These are phyloP conservation scores for Escovopsis weberi DNA, from an alignment of 2,329 filamentous ascomycete species.

Conservation along the genomic window DNA sequence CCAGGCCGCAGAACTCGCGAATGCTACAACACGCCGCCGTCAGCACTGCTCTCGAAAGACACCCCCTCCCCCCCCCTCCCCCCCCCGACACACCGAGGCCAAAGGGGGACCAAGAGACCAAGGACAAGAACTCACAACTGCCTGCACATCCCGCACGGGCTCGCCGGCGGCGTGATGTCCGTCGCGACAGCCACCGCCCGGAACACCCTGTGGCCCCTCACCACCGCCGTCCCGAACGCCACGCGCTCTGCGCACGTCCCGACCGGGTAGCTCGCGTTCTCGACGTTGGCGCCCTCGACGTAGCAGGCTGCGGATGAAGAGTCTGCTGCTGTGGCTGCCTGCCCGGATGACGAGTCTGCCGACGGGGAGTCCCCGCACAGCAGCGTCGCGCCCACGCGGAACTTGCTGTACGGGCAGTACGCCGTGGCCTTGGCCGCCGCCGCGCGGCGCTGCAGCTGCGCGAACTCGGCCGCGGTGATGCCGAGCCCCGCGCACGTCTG, in stretches of 20 bases:
- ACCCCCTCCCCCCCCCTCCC: neutral
- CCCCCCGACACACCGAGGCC: neutral
- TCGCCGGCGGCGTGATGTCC: constrained; percentile 53
- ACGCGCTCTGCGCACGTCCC: constrained; percentile 92
- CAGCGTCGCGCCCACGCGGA: constrained; percentile 76
- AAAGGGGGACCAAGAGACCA: neutral
- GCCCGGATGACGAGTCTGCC: constrained; percentile 24
- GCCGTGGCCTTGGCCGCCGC: constrained; percentile 60
- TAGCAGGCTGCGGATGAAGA: neutral
- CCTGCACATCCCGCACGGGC: constrained; percentile 90
- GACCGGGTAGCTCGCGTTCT: constrained; percentile 87
- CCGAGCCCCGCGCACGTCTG: constrained; percentile 19
- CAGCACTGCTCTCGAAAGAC: neutral
- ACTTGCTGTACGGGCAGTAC: constrained; percentile 88
- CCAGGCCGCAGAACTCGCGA: constrained; percentile 56
- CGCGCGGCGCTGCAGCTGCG: constrained; percentile 45
- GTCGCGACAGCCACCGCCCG: constrained; percentile 76
- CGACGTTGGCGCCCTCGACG: constrained; percentile 63
- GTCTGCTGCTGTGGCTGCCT: constrained; percentile 52
- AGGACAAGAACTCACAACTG: constrained; percentile 53
- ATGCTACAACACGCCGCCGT: constrained; percentile 34
- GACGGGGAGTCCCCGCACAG: constrained; percentile 32
- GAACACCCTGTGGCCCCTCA: constrained; percentile 42
- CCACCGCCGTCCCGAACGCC: constrained; percentile 69
- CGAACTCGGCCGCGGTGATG: constrained; percentile 50